Base-by-base conservation (phyloP, 2,329 filamentous ascomycete genomes). In the Tolypocladium endophyticum region DNA sequence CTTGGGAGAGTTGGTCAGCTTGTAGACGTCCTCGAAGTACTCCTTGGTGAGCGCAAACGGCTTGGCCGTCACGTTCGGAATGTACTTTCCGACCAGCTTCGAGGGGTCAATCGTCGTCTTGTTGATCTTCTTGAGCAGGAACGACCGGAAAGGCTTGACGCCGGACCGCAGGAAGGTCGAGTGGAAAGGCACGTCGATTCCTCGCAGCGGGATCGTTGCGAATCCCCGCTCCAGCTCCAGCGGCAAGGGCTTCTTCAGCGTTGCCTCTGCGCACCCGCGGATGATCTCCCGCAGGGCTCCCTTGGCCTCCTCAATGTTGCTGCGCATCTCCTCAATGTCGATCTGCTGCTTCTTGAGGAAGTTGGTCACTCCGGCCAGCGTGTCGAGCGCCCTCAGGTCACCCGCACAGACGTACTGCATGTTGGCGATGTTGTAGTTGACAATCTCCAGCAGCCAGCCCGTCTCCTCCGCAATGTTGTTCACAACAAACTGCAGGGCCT, bases 71-170 rank as follows among this genome's bases (percentile, higher is more conserved):
- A 99, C 95, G 76, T 99, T 99, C 67, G 94, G 94, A 66, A 99
- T 97, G 79, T 99, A 99, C 79, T 99, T 99, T 70, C 94, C 94
- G 66, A 99, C 84, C 70, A 99, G 79, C 82, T 97, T 97, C 73
- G 90, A 89, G 6, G 94, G 94, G 74, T 99, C 94, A 74, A 99
- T 97, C 58, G 90, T 95, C 30, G 92, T 97, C 86, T 96, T 96
- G 83, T 97, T 92, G 79, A 99, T 97, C 85, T 99, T 99, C 89
- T 97, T 99, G 68, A 97, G 87, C 72, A 99, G 77, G 85, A 99
- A 99, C 53, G 88, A 93, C 66, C 94, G 86, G 91, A 99, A 99
- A 55, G 95, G 94, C 83, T 99, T 99, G 75, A 99, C 94, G 69
- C 94, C 95, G 45, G 92, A 96, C 59, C 95, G 90, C 77, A 99